These are phyloP conservation scores for Bromus sterilis DNA, from an alignment of 176 grass and related monocot species.

Conservation along the genomic window DNA sequence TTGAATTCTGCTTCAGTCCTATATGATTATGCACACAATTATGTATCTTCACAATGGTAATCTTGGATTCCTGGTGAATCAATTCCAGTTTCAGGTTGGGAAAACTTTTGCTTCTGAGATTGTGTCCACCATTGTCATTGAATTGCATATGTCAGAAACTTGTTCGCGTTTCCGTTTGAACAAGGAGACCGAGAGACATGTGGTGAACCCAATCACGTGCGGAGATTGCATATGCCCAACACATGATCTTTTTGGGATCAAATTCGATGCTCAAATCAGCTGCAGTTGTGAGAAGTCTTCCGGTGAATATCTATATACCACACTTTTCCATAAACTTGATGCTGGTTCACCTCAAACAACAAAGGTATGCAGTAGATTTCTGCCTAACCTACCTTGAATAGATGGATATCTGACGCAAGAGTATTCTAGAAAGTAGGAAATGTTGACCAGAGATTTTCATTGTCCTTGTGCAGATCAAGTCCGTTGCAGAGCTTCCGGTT, in stretches of 20 bases:
- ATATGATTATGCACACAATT: not conserved
- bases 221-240: slow-evolving; percentile 6
- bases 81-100: not conserved
- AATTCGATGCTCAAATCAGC: not conserved
- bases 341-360: slow-evolving; percentile 9
- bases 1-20: slow-evolving; percentile 1
- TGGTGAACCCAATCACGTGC: not conserved
- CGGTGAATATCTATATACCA: not conserved
- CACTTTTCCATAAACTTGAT: slow-evolving; percentile 14
- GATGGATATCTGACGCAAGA: not conserved
- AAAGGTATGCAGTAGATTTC: not conserved
- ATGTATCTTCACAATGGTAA: too few relatives aligned
- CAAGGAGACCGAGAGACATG: not conserved
- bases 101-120: not conserved
- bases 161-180: not conserved
- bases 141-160: slow-evolving; percentile 12
- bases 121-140: not conserved
- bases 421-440: not conserved
- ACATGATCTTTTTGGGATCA: slow-evolving; percentile 23
- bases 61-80: not conserved
- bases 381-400: not conserved
- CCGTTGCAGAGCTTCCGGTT: not conserved
- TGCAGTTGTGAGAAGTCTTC: not conserved
- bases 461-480: slow-evolving; percentile 11
- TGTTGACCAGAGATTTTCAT: not conserved